phyloP scores from a whole-genome alignment of 2,329 filamentous ascomycete species.

The Elsinoe necatrix region DNA sequence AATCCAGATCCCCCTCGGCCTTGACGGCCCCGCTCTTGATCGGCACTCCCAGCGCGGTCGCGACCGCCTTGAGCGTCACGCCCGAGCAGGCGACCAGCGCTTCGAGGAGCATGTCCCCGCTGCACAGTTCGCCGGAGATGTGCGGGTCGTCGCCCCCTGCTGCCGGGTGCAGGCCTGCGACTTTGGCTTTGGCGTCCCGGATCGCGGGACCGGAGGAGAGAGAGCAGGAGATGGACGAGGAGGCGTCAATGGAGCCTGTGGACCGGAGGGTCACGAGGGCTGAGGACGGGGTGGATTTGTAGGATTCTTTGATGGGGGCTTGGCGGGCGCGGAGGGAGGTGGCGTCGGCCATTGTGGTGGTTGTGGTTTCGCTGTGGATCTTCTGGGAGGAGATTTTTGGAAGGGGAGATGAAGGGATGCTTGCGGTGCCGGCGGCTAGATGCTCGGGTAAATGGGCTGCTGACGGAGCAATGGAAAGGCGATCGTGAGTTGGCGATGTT shows the following conservation, averaged over 20 bases:
- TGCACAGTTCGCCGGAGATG: slow-evolving; percentile 42
- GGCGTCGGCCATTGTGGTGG: slow-evolving; percentile 15
- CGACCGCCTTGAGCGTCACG: slow-evolving; percentile 44
- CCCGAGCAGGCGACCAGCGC: slow-evolving; percentile 44
- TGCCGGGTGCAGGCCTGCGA: slow-evolving; percentile 41
- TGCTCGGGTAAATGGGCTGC: background rate
- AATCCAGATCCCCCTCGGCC: slow-evolving; percentile 43
- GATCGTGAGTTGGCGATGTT: background rate
- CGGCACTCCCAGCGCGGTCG: slow-evolving; percentile 39
- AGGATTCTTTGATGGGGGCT: slow-evolving; percentile 41
- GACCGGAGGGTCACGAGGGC: slow-evolving; percentile 41
- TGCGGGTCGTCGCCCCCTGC: slow-evolving; percentile 37
- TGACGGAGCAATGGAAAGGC: background rate
- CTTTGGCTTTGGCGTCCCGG: slow-evolving; percentile 34
- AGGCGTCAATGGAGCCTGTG: slow-evolving; percentile 36
- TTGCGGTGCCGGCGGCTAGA: background rate
- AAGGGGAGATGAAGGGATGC: background rate
- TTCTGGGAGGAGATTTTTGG: background rate
- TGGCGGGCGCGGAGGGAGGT: slow-evolving; percentile 38
- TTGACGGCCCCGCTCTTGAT: slow-evolving; percentile 36
- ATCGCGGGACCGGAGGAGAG: slow-evolving; percentile 36
- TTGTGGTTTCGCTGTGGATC: too few species aligned
- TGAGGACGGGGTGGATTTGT: slow-evolving; percentile 36
- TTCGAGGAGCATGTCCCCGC: slow-evolving; percentile 44
- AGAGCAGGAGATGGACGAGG: slow-evolving; percentile 40